Percentiles rank a stretch among this genome's conserved stretches.
Conservation (phyloP, 2,329 filamentous ascomycete species). For the Epicoccum sorghinum region DNA sequence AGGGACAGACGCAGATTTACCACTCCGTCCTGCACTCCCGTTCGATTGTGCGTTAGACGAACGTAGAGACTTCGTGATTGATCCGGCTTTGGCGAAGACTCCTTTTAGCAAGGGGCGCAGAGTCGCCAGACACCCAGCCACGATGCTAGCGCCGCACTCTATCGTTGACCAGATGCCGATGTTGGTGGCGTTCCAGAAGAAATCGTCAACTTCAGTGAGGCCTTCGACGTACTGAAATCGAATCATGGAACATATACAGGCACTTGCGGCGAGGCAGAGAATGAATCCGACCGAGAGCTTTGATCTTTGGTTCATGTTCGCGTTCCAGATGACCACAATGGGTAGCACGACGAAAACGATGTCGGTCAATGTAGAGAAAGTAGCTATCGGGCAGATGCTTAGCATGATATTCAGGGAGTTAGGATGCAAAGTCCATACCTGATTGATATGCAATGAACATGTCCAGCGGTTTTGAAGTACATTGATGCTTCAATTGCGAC, state of each 20-base stretch:
- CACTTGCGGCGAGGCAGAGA: slow-evolving; percentile 57
- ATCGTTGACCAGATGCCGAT: slow-evolving; percentile 51
- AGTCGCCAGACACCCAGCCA: slow-evolving; percentile 58
- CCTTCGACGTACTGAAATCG: slow-evolving; percentile 56
- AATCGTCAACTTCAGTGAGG: slow-evolving; percentile 51
- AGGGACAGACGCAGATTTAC: background rate
- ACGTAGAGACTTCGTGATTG: slow-evolving; percentile 7
- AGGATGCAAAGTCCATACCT: slow-evolving; percentile 2
- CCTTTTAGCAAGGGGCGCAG: slow-evolving; percentile 55
- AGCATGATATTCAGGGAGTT: background rate
- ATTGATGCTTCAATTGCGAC: slow-evolving; percentile 45
- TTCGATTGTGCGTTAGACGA: slow-evolving; percentile 4
- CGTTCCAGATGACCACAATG: slow-evolving; percentile 59
- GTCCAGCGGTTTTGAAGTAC: slow-evolving; percentile 54
- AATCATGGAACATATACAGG: slow-evolving; percentile 61
- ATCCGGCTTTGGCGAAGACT: slow-evolving; percentile 8
- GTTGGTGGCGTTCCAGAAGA: slow-evolving; percentile 54
- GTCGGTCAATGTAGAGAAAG: slow-evolving; percentile 41
- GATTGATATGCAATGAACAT: slow-evolving; percentile 58
- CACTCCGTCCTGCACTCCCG: background rate
- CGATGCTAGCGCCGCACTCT: slow-evolving; percentile 49
- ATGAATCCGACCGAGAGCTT: slow-evolving; percentile 62
- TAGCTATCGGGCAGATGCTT: slow-evolving; percentile 16
- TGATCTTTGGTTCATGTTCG: slow-evolving; percentile 60
- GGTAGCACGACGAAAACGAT: slow-evolving; percentile 39